Evolutionary conservation across 495 filamentous ascomycete species (phyloP).

Genomic region (Aspergillus indologenus): DNA sequence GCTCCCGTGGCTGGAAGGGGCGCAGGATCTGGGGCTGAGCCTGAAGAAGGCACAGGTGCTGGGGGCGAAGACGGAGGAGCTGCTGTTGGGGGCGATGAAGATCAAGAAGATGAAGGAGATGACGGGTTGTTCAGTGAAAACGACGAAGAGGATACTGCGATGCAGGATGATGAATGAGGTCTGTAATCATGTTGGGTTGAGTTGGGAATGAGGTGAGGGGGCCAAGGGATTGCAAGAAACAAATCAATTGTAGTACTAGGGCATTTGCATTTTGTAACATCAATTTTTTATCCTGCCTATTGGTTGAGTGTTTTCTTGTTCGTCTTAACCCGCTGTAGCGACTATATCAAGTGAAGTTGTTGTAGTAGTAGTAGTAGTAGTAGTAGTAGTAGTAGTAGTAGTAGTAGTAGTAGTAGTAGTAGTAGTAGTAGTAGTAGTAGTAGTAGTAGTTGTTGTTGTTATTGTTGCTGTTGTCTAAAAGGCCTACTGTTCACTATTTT

Average conservation of each 20-base stretch:
- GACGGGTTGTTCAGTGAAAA: conserved; percentile 22
- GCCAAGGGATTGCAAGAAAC: not conserved
- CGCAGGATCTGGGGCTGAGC: conserved; percentile 16
- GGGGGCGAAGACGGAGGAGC: conserved; percentile 2
- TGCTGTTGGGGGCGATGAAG: not conserved
- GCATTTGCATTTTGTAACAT: not conserved
- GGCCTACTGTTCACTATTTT: no score
- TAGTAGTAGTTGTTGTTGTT: no score
- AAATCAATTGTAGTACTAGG: conserved; percentile 8
- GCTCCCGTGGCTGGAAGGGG: conserved; percentile 8
- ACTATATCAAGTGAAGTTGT: not conserved
- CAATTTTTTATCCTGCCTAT: not conserved
- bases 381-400: no score
- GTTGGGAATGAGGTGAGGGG: not conserved
- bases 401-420: no score
- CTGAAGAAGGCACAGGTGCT: conserved; percentile 9
- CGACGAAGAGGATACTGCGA: conserved; percentile 23
- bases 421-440: no score
- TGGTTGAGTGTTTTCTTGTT: no score
- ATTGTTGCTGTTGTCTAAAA: no score
- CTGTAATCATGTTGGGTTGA: not conserved
- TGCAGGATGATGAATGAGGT: conserved; percentile 22
- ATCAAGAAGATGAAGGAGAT: conserved; percentile 18
- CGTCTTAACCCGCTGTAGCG: not conserved
- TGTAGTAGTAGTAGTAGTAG: no score